A percentile compares a stretch with the other conserved stretches of the same genome.
These are phyloP conservation scores for Aspergillus aculeatus DNA, from an alignment of 2,329 filamentous ascomycete species.

Conservation along the genomic window DNA sequence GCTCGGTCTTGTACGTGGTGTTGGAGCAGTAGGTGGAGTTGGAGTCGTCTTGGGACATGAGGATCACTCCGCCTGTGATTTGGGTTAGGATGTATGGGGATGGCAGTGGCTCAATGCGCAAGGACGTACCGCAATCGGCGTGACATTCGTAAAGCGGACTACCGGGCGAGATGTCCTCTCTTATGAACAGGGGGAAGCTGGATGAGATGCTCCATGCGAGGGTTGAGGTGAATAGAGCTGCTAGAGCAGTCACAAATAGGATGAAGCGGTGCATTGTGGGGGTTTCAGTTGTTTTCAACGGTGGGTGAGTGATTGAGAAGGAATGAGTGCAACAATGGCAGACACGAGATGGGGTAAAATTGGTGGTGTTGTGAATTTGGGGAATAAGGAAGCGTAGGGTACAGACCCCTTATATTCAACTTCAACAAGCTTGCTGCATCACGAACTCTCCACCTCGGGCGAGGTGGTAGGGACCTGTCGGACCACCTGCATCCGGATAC, in stretches of 20 bases:
- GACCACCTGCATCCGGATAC: too few relatives aligned
- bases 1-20: conserved; percentile 27
- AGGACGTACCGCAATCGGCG: conserved; percentile 32
- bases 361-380: too few relatives aligned
- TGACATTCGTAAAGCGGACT: conserved; percentile 38
- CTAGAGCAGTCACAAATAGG: neutral
- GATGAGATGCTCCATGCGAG: conserved; percentile 5
- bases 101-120: neutral
- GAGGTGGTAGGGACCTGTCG: too few relatives aligned
- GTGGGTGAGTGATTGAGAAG: too few relatives aligned
- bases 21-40: conserved; percentile 25
- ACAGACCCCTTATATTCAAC: too few relatives aligned
- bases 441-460: too few relatives aligned
- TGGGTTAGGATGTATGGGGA: neutral
- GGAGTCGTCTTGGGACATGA: conserved; percentile 15
- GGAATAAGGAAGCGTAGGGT: too few relatives aligned
- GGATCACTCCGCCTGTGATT: conserved; percentile 28
- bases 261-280: neutral
- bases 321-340: too few relatives aligned
- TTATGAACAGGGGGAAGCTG: conserved; percentile 4
- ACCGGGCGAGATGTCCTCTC: conserved; percentile 18
- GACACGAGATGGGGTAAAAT: too few relatives aligned
- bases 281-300: too few relatives aligned
- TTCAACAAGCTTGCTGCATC: too few relatives aligned
- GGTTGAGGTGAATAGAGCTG: conserved; percentile 4